These are phyloP conservation scores for Candida pseudofarinosa DNA, from an alignment of 805 yeast genomes.

Conservation along the genomic window DNA sequence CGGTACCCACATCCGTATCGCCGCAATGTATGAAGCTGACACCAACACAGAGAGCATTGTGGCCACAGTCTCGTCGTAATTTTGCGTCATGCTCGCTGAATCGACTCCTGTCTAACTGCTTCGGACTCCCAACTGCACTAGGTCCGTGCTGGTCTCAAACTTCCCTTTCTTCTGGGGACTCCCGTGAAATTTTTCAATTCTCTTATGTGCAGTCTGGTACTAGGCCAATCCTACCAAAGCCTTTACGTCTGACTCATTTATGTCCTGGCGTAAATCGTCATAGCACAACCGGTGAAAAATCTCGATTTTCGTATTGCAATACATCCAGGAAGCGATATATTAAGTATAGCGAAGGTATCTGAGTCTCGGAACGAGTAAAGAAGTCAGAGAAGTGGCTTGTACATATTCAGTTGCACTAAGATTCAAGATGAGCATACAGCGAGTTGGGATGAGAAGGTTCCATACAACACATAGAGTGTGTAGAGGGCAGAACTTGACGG, in stretches of 20 bases:
- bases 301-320: too few species aligned
- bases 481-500: conserved; percentile 82
- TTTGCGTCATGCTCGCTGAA: too few species aligned
- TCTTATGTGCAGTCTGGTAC: not conserved
- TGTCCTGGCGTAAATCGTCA: not conserved
- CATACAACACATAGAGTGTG: conserved; percentile 4
- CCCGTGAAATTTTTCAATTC: not conserved
- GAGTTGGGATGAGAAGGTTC: not conserved
- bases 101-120: too few species aligned
- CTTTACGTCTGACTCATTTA: conserved; percentile 4
- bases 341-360: too few species aligned
- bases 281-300: not conserved
- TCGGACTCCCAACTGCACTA: not conserved
- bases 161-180: not conserved
- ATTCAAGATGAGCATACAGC: not conserved
- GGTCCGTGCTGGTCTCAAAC: too few species aligned
- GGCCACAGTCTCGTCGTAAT: not conserved
- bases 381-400: too few species aligned
- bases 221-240: conserved; percentile 1
- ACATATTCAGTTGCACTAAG: not conserved
- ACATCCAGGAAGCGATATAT: too few species aligned
- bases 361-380: too few species aligned
- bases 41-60: conserved; percentile 13
- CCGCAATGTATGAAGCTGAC: conserved; percentile 45
- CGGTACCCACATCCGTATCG: conserved; percentile 32